Conservation (phyloP, 2,329 filamentous ascomycete genomes). For the Penicillium sp. region DNA sequence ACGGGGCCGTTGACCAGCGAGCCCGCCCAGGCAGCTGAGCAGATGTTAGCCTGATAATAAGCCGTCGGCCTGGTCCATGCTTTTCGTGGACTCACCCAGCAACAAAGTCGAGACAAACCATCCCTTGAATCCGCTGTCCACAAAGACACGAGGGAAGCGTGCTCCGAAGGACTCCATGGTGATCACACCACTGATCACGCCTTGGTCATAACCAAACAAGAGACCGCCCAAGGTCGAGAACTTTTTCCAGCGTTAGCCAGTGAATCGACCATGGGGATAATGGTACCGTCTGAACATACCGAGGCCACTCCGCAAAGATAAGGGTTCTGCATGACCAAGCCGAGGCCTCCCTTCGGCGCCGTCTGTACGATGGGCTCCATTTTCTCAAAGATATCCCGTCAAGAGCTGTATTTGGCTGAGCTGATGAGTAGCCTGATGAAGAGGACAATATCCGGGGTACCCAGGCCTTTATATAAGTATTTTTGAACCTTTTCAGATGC, state of each 20-base stretch:
- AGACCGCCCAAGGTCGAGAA: slow-evolving; percentile 41
- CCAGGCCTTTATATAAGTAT: slow-evolving; percentile 2
- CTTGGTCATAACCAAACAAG: slow-evolving; percentile 48
- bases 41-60: neutral
- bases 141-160: slow-evolving; percentile 36
- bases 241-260: slow-evolving; percentile 12
- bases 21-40: slow-evolving; percentile 44
- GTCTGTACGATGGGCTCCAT: slow-evolving; percentile 17
- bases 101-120: slow-evolving; percentile 50
- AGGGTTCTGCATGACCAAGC: slow-evolving; percentile 35
- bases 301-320: slow-evolving; percentile 43
- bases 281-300: slow-evolving; percentile 20
- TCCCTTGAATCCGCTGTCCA: slow-evolving; percentile 45
- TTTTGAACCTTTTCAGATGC: neutral
- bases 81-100: slow-evolving; percentile 27
- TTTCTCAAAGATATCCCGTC: neutral
- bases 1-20: slow-evolving; percentile 45
- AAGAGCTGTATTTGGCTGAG: neutral
- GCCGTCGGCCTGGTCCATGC: neutral
- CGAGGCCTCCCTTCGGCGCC: slow-evolving; percentile 20
- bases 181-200: slow-evolving; percentile 45
- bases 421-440: neutral
- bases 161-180: slow-evolving; percentile 44
- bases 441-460: neutral
- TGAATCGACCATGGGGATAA: neutral